These are phyloP conservation scores for Mycocentrospora acerina DNA, from an alignment of 2,329 filamentous ascomycete species.

Conservation along the genomic window DNA sequence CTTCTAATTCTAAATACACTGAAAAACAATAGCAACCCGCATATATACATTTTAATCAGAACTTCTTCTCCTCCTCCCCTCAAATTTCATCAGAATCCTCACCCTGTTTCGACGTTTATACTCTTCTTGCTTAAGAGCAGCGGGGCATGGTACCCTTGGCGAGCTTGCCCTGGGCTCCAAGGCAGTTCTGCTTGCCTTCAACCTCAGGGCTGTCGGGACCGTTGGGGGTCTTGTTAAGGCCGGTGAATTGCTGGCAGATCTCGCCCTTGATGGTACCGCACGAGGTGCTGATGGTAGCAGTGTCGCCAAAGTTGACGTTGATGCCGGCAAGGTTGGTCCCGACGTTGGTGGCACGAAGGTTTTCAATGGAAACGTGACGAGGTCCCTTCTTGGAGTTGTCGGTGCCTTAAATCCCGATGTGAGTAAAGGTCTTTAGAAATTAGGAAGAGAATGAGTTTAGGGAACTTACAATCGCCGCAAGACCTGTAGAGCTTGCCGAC, in stretches of 20 bases:
- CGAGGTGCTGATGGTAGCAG: slow-evolving; percentile 45
- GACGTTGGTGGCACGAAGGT: slow-evolving; percentile 39
- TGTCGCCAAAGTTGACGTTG: slow-evolving; percentile 51
- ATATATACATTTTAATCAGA: no score
- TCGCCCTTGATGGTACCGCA: slow-evolving; percentile 14
- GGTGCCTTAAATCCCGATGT: slow-evolving; percentile 1
- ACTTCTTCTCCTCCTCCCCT: no score
- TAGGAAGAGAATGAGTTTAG: not conserved
- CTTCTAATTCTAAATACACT: no score
- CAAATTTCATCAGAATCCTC: no score
- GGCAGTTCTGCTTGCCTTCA: slow-evolving; percentile 1
- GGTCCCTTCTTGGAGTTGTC: slow-evolving; percentile 46
- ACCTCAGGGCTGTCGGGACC: not conserved
- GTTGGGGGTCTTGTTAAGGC: slow-evolving; percentile 5
- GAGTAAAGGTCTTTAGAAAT: not conserved
- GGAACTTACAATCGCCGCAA: slow-evolving; percentile 40
- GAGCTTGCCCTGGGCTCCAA: slow-evolving; percentile 5
- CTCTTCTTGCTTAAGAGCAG: no score
- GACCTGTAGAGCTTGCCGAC: slow-evolving; percentile 52
- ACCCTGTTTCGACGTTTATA: no score
- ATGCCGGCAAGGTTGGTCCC: slow-evolving; percentile 43
- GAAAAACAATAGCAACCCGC: no score
- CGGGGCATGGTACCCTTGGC: slow-evolving; percentile 1
- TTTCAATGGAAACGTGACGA: slow-evolving; percentile 43
- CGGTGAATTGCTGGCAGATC: slow-evolving; percentile 13